Evolutionary conservation across 2,329 filamentous ascomycete genomes (phyloP), one percentile per base, ranked within the genome.

Genomic region (Ceratocystis papillata): DNA sequence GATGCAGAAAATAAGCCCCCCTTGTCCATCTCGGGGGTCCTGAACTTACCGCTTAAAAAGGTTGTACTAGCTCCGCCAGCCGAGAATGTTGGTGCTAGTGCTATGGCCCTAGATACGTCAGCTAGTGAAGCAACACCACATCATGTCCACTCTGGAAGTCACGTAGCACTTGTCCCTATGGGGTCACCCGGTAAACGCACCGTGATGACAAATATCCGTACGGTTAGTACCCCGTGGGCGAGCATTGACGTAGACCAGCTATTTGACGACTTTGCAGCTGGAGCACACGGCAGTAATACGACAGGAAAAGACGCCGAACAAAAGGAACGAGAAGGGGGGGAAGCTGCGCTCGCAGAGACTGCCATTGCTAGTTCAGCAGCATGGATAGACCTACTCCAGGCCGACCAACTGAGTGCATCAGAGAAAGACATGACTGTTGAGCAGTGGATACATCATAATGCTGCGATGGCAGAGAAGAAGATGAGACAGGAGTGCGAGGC

Each of bases 401-500:
- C 83, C 12, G 79, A 79, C 0, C 82, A 82, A 15, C 76, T 99
- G 64, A 87, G 83, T 1, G 88, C 82, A 64, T 83, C 86, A 0
- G 94, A 97, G 77, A 91, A 88, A 78, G 79, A 82, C 46, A 96
- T 99, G 92, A 93, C 86, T 4, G 90, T 97, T 0, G 90, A 96
- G 74, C 86, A 96, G 75, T 99, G 93, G 90, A 88, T 99, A 48
- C 79, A 86, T 67, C 83, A 87, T 75, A 92, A 94, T 70, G 94
- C 94, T 0, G 81, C 82, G 68, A 80, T 87, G 73, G 90, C 89
- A 0, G 92, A 97, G 77, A 84, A 86, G 75, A 87, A 85, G 74
- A 78, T 99, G 65, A 87, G 87, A 72, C 77, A 81, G 45, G 88
- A 95, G 73, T 96, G 91, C 72, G 93, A 97, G 77, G 78, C 84